Conservation (phyloP, 805 yeast species). For the Suhomyces emberorum region DNA sequence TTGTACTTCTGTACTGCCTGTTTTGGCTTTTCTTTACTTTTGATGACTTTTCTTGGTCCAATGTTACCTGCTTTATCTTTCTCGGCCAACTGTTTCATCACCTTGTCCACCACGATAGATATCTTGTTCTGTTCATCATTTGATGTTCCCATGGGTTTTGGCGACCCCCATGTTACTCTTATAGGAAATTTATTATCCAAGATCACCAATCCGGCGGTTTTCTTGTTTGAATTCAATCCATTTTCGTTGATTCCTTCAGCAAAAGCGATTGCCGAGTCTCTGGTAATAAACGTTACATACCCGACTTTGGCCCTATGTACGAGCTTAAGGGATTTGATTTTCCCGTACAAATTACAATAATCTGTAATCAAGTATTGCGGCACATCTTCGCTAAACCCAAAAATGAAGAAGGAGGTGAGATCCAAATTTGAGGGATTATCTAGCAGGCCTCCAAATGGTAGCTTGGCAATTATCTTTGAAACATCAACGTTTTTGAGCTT, state of each 20-base stretch:
- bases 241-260: conserved; percentile 20
- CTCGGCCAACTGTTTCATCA: conserved; percentile 51
- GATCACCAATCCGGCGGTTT: conserved; percentile 32
- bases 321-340: conserved; percentile 46
- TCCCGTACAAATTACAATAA: conserved; percentile 45
- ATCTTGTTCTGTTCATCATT: conserved; percentile 47
- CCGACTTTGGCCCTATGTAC: conserved; percentile 64
- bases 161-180: conserved; percentile 56
- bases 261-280: conserved; percentile 49
- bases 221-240: conserved; percentile 23
- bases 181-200: conserved; percentile 40
- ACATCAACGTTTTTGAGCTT: conserved; percentile 41
- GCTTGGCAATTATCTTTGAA: conserved; percentile 48
- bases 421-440: conserved; percentile 36
- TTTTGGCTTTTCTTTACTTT: neutral
- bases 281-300: conserved; percentile 49
- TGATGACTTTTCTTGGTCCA: neutral
- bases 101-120: conserved; percentile 48
- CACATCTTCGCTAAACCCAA: conserved; percentile 65
- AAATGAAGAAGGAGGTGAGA: conserved; percentile 64
- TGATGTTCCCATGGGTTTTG: conserved; percentile 37
- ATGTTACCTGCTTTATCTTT: conserved; percentile 21
- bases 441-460: conserved; percentile 70
- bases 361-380: conserved; percentile 62
- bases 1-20: neutral